A percentile compares a stretch with the other conserved stretches of the same genome.
These are phyloP conservation scores for Sequoia sempervirens DNA, from an alignment of 75 land plant genomes.

Conservation along the genomic window DNA sequence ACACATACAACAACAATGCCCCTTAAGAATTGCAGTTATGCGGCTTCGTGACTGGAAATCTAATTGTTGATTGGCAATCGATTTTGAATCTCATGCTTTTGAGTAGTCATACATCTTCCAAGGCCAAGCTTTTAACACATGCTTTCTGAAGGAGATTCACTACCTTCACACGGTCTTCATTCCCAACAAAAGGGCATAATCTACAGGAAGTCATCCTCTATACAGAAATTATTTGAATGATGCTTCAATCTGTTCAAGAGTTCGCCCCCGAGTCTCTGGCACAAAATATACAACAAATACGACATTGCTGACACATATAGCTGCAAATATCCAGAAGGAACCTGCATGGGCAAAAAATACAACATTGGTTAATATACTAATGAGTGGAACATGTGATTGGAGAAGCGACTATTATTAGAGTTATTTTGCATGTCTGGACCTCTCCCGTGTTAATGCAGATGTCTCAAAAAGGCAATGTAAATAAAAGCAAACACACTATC, in stretches of 20 bases:
- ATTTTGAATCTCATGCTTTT: background rate
- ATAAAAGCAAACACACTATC: background rate
- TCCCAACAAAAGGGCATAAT: background rate
- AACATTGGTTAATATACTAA: background rate
- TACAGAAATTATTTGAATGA: slow-evolving; percentile 8
- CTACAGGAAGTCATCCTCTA: background rate
- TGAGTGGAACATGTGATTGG: background rate
- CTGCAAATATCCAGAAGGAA: slow-evolving; percentile 44
- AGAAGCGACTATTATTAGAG: background rate
- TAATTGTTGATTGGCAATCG: no score
- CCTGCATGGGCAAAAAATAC: slow-evolving; percentile 22
- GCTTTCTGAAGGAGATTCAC: background rate
- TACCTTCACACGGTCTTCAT: background rate
- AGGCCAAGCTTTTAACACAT: background rate
- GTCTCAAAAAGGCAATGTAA: background rate
- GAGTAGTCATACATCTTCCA: background rate
- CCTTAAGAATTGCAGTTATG: background rate
- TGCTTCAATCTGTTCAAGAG: slow-evolving; percentile 66
- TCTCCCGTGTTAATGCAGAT: background rate
- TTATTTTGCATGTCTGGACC: background rate
- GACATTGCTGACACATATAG: slow-evolving; percentile 26
- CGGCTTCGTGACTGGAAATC: background rate
- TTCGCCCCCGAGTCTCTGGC: slow-evolving; percentile 65
- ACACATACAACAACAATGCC: no score
- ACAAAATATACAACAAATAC: slow-evolving; percentile 48